Conservation (phyloP, 306 rosid genomes). For the Ceratonia siliqua region DNA sequence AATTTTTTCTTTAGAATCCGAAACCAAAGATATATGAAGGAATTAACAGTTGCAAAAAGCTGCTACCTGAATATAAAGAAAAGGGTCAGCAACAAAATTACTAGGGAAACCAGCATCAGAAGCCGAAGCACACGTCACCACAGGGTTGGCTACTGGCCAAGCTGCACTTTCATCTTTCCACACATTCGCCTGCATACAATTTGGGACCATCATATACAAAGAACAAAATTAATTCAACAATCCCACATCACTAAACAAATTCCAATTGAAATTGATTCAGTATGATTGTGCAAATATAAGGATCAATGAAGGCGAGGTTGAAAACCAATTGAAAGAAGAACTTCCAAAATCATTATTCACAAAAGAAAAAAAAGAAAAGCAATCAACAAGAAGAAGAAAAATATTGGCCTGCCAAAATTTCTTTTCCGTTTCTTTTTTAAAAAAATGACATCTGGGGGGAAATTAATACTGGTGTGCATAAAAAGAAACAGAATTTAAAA, state of each 20-base stretch:
- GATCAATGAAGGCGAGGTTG: neutral
- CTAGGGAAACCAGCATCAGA: conserved; percentile 93
- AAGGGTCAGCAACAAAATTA: conserved; percentile 98
- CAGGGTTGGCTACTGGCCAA: conserved; percentile 99
- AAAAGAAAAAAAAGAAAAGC: neutral
- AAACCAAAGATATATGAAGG: conserved; percentile 21
- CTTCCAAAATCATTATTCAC: neutral
- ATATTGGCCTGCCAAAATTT: neutral
- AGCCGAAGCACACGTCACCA: conserved; percentile 86
- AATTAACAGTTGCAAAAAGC: conserved; percentile 20
- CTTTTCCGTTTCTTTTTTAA: neutral
- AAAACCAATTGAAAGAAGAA: conserved; percentile 5
- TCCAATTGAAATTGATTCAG: neutral
- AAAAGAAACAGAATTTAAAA: conserved; percentile 1
- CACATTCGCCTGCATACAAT: conserved; percentile 62
- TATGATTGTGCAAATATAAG: neutral
- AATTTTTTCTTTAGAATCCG: conserved; percentile 28
- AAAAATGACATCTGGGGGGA: neutral
- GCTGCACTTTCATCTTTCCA: conserved; percentile 74
- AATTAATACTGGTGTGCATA: conserved; percentile 28
- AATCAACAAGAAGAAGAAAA: neutral
- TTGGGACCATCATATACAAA: conserved; percentile 35
- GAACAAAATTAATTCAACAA: conserved; percentile 1
- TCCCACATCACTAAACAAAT: conserved; percentile 24
- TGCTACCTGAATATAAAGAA: conserved; percentile 77